These are phyloP conservation scores for Trypanosoma scelopori DNA, from an alignment of 208 protist species.

Conservation along the genomic window DNA sequence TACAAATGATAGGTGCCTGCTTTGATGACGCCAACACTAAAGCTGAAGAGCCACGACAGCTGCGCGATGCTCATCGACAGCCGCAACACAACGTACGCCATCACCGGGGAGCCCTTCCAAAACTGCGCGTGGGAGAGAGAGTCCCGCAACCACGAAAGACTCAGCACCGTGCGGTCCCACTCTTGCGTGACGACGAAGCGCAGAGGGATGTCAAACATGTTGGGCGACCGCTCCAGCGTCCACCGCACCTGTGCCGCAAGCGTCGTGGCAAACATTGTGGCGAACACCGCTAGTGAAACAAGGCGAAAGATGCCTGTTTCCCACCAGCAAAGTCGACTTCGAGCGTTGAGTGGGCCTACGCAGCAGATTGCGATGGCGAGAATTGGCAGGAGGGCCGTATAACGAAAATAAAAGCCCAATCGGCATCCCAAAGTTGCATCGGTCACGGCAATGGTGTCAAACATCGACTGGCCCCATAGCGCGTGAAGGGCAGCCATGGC, in stretches of 20 bases:
- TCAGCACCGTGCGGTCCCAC: background rate
- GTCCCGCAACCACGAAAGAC: conserved; percentile 13
- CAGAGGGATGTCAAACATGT: conserved; percentile 12
- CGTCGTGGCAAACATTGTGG: background rate
- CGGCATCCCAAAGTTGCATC: conserved; percentile 6
- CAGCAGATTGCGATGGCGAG: conserved; percentile 4
- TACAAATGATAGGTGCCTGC: conserved; percentile 19
- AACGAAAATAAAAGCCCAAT: background rate
- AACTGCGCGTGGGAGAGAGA: background rate
- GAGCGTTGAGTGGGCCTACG: conserved; percentile 6
- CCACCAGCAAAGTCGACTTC: conserved; percentile 12
- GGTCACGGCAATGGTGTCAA: background rate
- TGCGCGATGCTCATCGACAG: conserved; percentile 19
- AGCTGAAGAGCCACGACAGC: conserved; percentile 19
- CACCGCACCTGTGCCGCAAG: conserved; percentile 4
- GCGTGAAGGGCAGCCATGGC: background rate
- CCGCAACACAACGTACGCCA: conserved; percentile 12
- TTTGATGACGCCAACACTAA: conserved; percentile 5
- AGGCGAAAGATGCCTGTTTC: conserved; percentile 16
- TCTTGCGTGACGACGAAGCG: background rate
- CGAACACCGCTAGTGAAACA: background rate
- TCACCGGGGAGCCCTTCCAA: background rate
- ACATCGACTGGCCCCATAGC: background rate
- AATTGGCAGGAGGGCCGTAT: conserved; percentile 12
- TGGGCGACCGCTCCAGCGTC: conserved; percentile 6